These are phyloP conservation scores for Turnera subulata DNA, from an alignment of 345 rosid genomes.

Conservation along the genomic window DNA sequence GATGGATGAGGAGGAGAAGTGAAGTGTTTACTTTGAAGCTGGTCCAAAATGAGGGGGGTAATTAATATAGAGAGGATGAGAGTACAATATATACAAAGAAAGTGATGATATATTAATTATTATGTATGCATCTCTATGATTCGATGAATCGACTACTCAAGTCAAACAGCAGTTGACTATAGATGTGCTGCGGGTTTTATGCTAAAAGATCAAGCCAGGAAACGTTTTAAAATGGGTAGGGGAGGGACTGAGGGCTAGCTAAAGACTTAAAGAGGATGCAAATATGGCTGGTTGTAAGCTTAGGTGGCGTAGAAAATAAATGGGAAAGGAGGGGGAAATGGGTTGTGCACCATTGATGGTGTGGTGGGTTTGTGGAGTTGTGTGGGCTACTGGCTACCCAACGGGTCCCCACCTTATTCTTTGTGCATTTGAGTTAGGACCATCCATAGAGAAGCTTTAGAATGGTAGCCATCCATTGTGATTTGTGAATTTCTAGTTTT, in stretches of 20 bases:
- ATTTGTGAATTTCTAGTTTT: too few species aligned
- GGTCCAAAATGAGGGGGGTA: background rate
- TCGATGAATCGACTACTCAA: background rate
- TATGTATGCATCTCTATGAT: background rate
- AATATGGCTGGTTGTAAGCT: too few species aligned
- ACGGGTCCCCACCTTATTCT: background rate
- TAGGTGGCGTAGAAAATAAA: too few species aligned
- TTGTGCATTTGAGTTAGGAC: background rate
- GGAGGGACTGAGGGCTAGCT: too few species aligned
- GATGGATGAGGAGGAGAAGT: background rate
- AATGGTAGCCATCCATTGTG: slow-evolving; percentile 1
- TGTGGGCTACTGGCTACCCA: background rate
- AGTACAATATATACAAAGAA: background rate
- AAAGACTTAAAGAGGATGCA: too few species aligned
- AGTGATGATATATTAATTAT: background rate
- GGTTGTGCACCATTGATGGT: background rate
- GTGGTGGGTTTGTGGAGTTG: background rate
- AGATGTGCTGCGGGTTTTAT: too few species aligned
- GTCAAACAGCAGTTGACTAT: background rate
- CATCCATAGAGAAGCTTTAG: background rate
- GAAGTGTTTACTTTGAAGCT: background rate
- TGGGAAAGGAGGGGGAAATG: background rate
- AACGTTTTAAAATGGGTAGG: too few species aligned
- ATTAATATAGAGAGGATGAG: background rate
- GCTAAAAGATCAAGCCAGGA: too few species aligned